Evolutionary conservation across 129 eudicot genomes (phyloP), one percentile per base, ranked within the genome.

Genomic region (Ambrosia artemisiifolia): DNA sequence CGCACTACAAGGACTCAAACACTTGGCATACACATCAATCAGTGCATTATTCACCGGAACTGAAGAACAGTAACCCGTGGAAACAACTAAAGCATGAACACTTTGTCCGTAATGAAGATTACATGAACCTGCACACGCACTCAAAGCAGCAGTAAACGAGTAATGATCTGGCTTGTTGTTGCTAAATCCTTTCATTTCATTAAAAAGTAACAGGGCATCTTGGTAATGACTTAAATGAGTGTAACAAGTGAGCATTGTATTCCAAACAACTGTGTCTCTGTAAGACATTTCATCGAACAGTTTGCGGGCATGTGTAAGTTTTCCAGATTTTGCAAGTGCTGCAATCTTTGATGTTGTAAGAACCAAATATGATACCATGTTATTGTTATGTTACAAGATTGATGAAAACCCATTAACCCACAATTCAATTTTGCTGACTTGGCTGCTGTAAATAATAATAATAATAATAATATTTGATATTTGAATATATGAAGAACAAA

Each of bases 11-110:
- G 85, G 78, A 19, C 71, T 79, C 42, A 69, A 59, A 79, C 97
- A 91, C 81, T 91, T 91, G 20, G 81, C 97, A 77, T 88, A 91
- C 92, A 88, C 80, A 76, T 91, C 97, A 74, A 88, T 88, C 38
- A 91, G 88, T 0, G 95, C 78, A 74, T 91, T 91, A 33, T 76
- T 82, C 36, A 91, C 90, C 0, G 95, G 90, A 57, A 91, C 64
- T 2, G 77, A 82, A 14, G 72, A 67, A 53, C 7, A 51, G 57
- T 62, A 78, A 7, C 97, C 95, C 2, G 70, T 60, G 54, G 62
- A 80, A 80, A 86, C 61, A 38, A 86, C 68, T 34, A 88, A 83
- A 20, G 78, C 83, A 76, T 91, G 97, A 30, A 88, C 3, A 44
- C 30, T 85, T 46, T 71, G 81, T 48, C 97, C 97, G 35, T 32